Base-by-base conservation (phyloP, 176 grass and related monocot species). In the Rhynchospora breviuscula region DNA sequence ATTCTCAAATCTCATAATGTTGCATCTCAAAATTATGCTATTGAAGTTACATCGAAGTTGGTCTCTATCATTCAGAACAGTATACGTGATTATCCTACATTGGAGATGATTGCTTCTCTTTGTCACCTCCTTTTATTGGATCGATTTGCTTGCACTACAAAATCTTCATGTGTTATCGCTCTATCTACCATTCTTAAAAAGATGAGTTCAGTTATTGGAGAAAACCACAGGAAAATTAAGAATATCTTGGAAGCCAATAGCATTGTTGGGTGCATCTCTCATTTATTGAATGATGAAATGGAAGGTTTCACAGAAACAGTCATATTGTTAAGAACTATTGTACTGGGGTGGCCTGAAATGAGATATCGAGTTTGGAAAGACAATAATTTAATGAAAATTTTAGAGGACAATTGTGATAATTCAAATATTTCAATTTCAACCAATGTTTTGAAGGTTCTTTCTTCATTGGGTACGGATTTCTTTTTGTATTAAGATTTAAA, bases 281-380 rank as follows among this genome's bases (percentile, higher is more conserved):
- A 25, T 83, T 82, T 87, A 86, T 44, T 94, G 40, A 86, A 81
- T 86, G 87, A 86, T 86, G 87, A 86, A 58, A 72, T 80, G 7
- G 92, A 87, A 25, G 89, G 88, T 93, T 83, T 93, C 9, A 85
- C 12, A 0, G 92, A 86, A 74, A 85, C 91, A 91, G 51, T 86
- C 47, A 64, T 83, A 59, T 79, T 98, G 67, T 81, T 98, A 62
- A 89, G 83, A 63, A 87, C 48, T 58, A 88, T 98, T 68, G 56
- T 93, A 25, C 87, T 86, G 87, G 89, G 84, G 53, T 98, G 95
- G 95, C 92, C 95, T 84, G 81, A 84, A 13, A 91, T 88, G 7
- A 94, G 95, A 86, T 94, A 90, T 82, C 79, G 72, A 72, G 86
- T 94, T 74, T 94, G 90, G 89, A 93, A 84, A 64, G 91, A 98